A percentile compares a stretch with the other conserved stretches of the same genome.
Evolutionary conservation across 345 rosid genomes (phyloP).

Genomic region (Camelina laxa): DNA sequence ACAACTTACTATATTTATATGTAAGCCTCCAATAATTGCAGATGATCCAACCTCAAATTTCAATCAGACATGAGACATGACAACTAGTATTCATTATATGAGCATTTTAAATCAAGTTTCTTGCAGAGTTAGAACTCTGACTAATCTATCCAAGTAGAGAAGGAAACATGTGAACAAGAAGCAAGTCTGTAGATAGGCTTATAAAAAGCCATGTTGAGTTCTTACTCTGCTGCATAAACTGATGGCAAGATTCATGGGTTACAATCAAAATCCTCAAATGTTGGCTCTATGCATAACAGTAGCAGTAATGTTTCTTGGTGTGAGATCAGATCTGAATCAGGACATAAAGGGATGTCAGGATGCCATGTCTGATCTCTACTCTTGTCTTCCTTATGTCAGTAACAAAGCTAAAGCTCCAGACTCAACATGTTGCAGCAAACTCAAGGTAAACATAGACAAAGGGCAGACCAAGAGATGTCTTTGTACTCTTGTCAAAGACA

Average conservation of each 20-base stretch:
- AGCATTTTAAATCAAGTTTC: slow-evolving; percentile 33
- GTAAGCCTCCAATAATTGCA: not conserved
- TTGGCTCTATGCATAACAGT: slow-evolving; percentile 31
- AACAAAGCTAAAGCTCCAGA: slow-evolving; percentile 47
- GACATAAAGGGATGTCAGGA: slow-evolving; percentile 50
- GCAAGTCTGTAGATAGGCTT: slow-evolving; percentile 11
- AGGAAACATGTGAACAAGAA: slow-evolving; percentile 17
- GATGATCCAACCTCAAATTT: slow-evolving; percentile 6
- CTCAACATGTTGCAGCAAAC: slow-evolving; percentile 46
- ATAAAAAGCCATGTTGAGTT: slow-evolving; percentile 21
- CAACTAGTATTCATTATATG: slow-evolving; percentile 36
- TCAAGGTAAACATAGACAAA: slow-evolving; percentile 36
- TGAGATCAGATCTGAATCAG: slow-evolving; percentile 44
- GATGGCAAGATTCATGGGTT: slow-evolving; percentile 28
- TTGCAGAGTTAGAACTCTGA: slow-evolving; percentile 15
- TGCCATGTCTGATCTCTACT: slow-evolving; percentile 46
- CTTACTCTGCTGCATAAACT: slow-evolving; percentile 7
- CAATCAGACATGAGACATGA: slow-evolving; percentile 26
- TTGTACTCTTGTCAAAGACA: slow-evolving; percentile 48
- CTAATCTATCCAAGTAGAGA: slow-evolving; percentile 11
- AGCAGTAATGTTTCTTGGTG: slow-evolving; percentile 40
- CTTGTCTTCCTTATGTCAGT: slow-evolving; percentile 50
- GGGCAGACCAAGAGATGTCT: slow-evolving; percentile 51
- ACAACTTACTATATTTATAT: slow-evolving; percentile 25
- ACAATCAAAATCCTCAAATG: slow-evolving; percentile 25